Percentiles rank a stretch among this genome's conserved stretches.
phyloP scores from a whole-genome alignment of 2,329 filamentous ascomycete species.

The Pseudovirgaria hyperparasitica region DNA sequence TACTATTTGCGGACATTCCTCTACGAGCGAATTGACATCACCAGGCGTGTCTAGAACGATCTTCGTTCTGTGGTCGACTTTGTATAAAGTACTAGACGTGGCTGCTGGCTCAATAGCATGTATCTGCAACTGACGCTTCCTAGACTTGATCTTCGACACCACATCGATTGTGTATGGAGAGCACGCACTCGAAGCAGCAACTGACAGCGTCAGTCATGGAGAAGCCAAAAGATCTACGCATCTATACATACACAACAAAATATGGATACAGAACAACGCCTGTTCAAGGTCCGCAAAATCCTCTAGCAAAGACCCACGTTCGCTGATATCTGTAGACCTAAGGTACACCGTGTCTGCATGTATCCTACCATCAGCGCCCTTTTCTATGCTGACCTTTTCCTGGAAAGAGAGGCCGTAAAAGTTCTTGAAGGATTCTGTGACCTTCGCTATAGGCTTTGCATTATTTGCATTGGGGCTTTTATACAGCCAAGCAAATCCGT shows the following conservation, averaged over 20 bases:
- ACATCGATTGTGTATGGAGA: too few species aligned
- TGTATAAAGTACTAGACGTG: too few species aligned
- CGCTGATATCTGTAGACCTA: constrained; percentile 10
- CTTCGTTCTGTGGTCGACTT: too few species aligned
- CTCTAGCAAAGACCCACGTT: too few species aligned
- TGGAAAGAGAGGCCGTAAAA: constrained; percentile 60
- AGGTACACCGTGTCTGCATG: constrained; percentile 18
- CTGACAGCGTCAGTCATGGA: too few species aligned
- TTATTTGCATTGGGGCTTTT: constrained; percentile 28
- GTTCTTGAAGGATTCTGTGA: constrained; percentile 59
- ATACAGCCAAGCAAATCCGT: constrained; percentile 51
- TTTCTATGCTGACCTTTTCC: constrained; percentile 52
- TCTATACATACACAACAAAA: constrained; percentile 17
- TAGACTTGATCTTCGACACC: too few species aligned
- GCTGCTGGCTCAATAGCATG: too few species aligned
- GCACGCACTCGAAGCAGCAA: too few species aligned
- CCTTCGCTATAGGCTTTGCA: constrained; percentile 38
- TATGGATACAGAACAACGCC: constrained; percentile 17
- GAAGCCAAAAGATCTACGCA: too few species aligned
- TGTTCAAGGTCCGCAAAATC: too few species aligned
- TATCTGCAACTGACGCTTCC: too few species aligned
- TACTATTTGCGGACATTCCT: constrained; percentile 3
- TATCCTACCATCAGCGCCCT: constrained; percentile 27
- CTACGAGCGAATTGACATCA: not conserved
- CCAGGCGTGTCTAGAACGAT: too few species aligned